A percentile compares a stretch with the other conserved stretches of the same genome.
phyloP scores from a whole-genome alignment of 1,284 basidiomycete species.

The Sanghuangporus sanghuang region DNA sequence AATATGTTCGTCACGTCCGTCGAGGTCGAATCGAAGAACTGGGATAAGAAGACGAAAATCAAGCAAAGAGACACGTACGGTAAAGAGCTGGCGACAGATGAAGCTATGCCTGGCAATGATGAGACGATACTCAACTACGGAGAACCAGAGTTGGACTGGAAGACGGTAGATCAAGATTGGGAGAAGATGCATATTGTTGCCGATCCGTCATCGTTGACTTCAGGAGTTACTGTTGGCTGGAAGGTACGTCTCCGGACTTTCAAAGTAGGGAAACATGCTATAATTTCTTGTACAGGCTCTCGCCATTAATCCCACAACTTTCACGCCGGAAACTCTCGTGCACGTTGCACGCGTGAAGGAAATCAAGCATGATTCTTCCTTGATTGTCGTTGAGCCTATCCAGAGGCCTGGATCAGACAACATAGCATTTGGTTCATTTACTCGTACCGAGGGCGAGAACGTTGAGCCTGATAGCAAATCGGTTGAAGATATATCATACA shows the following conservation, averaged over 20 bases:
- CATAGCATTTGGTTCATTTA: conserved; percentile 11
- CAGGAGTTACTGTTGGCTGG: conserved; percentile 43
- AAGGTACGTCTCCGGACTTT: conserved; percentile 34
- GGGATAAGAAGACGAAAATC: conserved; percentile 26
- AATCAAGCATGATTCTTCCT: neutral
- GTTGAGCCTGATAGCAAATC: neutral
- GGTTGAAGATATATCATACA: conserved; percentile 3
- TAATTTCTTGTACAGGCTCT: conserved; percentile 35
- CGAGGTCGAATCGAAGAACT: conserved; percentile 51
- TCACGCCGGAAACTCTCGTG: conserved; percentile 47
- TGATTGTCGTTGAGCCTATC: neutral
- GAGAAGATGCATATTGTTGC: conserved; percentile 30
- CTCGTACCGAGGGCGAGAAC: neutral
- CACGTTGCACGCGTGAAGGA: conserved; percentile 33
- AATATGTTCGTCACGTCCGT: conserved; percentile 65
- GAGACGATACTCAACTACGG: neutral
- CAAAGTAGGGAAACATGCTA: neutral
- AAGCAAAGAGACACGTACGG: conserved; percentile 22
- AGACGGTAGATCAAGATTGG: conserved; percentile 37
- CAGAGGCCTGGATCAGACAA: conserved; percentile 6
- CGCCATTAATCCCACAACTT: conserved; percentile 46
- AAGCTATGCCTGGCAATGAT: neutral
- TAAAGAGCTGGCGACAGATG: neutral
- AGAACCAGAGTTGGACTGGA: conserved; percentile 31
- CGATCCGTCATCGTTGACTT: conserved; percentile 28